Evolutionary conservation across 2,329 filamentous ascomycete species (phyloP).

Genomic region (Ophiostoma quercus): DNA sequence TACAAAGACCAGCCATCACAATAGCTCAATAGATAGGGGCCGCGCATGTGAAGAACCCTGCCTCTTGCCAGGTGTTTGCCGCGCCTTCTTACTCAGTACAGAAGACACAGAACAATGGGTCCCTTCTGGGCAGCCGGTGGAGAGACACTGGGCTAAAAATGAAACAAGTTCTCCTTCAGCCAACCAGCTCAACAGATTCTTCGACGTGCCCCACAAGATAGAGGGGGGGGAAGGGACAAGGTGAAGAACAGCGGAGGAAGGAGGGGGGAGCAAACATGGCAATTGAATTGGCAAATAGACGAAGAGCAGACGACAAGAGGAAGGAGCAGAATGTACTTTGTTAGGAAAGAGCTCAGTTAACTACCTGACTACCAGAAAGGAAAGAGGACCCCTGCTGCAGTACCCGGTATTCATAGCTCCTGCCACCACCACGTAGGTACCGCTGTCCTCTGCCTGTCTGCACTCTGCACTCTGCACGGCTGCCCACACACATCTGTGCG

Average conservation of each 20-base stretch:
- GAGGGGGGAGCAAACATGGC: background rate
- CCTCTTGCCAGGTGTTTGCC: no score
- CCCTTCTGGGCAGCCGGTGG: slow-evolving; percentile 5
- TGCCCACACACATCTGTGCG: background rate
- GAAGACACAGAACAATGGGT: slow-evolving; percentile 4
- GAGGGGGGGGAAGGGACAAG: background rate
- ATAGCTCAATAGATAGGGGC: background rate
- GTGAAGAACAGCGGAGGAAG: slow-evolving; percentile 8
- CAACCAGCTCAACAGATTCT: slow-evolving; percentile 19
- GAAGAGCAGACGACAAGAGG: background rate
- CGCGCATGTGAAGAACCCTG: background rate
- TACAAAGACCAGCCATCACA: no score
- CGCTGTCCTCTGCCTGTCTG: background rate
- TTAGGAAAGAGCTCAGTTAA: background rate
- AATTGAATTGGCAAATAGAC: background rate
- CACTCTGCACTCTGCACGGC: background rate
- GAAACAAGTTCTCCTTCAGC: slow-evolving; percentile 7
- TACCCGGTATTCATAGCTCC: background rate
- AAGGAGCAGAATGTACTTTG: background rate
- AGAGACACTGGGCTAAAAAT: slow-evolving; percentile 15
- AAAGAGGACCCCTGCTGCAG: background rate
- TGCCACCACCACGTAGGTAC: background rate
- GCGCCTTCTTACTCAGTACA: background rate
- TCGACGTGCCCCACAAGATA: background rate
- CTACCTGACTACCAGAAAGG: background rate